A percentile compares a stretch with the other conserved stretches of the same genome.
Conservation (phyloP, 129 eudicot species). For the Logfia minima region DNA sequence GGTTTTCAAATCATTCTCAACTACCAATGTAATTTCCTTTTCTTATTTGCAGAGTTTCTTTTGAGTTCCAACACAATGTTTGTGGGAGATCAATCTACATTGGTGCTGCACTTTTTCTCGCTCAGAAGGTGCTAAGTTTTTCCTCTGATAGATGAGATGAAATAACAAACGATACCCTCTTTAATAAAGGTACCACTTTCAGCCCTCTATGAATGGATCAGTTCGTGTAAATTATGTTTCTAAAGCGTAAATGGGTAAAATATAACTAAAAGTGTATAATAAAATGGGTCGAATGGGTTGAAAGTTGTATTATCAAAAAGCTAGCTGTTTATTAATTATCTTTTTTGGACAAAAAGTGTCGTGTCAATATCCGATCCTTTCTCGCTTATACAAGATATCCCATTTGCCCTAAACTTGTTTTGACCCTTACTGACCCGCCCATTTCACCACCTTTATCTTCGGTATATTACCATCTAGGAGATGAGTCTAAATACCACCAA, state of each 20-base stretch:
- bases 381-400: background rate
- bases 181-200: too few species aligned
- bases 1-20: background rate
- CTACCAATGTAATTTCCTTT: background rate
- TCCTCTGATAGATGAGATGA: too few species aligned
- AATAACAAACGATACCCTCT: constrained; percentile 8
- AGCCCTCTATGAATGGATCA: background rate
- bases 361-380: background rate
- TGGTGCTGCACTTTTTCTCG: constrained; percentile 79
- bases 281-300: background rate
- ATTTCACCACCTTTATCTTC: background rate
- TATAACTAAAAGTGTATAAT: too few species aligned
- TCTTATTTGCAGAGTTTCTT: constrained; percentile 56
- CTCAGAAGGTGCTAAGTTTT: constrained; percentile 4
- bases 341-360: background rate
- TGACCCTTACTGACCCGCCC: background rate
- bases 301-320: background rate
- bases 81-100: constrained; percentile 97
- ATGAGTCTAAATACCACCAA: background rate
- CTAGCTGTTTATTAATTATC: too few species aligned
- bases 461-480: background rate
- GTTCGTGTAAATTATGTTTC: too few species aligned
- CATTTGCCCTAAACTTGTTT: background rate
- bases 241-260: too few species aligned
- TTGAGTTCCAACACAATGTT: constrained; percentile 94